Evolutionary conservation across 108 stramenopile species (phyloP).

Genomic region (Cyclotella sp.): DNA sequence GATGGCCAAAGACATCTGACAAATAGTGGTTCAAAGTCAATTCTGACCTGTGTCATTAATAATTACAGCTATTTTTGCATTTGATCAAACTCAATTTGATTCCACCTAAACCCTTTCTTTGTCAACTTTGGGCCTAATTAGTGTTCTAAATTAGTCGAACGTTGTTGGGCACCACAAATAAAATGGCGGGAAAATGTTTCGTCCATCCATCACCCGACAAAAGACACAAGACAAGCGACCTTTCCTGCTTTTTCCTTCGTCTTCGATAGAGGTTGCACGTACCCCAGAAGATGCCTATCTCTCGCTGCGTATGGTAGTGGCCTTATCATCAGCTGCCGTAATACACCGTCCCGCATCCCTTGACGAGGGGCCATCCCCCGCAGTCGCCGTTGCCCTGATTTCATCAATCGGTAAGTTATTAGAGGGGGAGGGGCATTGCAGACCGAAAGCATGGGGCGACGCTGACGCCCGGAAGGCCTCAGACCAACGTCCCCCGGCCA

Average conservation of each 20-base stretch:
- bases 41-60: too few species aligned
- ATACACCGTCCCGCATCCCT: background rate
- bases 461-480: background rate
- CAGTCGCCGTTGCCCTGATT: background rate
- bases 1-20: too few species aligned
- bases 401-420: constrained; percentile 10
- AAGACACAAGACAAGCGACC: constrained; percentile 5
- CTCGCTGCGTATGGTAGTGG: background rate
- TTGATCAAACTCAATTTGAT: too few species aligned
- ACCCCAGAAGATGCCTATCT: background rate
- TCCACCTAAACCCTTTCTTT: too few species aligned
- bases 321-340: background rate
- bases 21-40: too few species aligned
- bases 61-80: too few species aligned
- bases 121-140: too few species aligned
- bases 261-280: background rate
- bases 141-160: background rate
- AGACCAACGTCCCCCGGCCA: background rate
- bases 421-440: background rate
- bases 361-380: background rate
- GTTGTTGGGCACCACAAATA: background rate
- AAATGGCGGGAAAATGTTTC: background rate
- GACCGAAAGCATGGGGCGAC: background rate
- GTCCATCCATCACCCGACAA: constrained; percentile 2
- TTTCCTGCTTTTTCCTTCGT: constrained; percentile 1